These are phyloP conservation scores for Sporothrix humicola DNA, from an alignment of 2,329 filamentous ascomycete genomes.

Conservation along the genomic window DNA sequence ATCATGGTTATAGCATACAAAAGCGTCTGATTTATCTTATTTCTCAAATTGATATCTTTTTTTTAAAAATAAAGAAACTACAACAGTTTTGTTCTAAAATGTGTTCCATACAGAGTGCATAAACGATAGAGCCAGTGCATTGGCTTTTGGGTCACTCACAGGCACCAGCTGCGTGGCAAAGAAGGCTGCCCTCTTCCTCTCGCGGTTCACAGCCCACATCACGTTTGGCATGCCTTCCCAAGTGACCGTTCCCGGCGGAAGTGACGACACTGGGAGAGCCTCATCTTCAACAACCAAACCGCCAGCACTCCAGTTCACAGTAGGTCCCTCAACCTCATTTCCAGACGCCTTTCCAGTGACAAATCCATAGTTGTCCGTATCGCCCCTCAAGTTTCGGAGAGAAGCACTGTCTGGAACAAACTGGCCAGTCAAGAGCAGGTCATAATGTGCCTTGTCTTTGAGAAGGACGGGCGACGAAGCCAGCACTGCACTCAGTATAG, in stretches of 20 bases:
- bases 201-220: background rate
- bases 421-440: background rate
- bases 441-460: background rate
- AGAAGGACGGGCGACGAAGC: background rate
- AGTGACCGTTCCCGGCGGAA: background rate
- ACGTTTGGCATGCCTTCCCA: slow-evolving; percentile 14
- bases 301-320: background rate
- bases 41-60: slow-evolving; percentile 8
- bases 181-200: slow-evolving; percentile 4
- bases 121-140: background rate
- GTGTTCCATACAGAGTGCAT: background rate
- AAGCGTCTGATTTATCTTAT: background rate
- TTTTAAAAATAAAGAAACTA: too few relatives aligned
- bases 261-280: background rate
- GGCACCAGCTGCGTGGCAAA: slow-evolving; percentile 16
- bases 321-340: background rate
- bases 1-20: background rate
- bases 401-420: background rate
- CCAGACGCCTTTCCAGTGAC: background rate
- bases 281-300: background rate
- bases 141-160: background rate
- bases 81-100: too few relatives aligned
- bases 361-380: background rate
- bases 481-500: background rate
- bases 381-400: background rate